Percentiles rank a stretch among this genome's conserved stretches.
These are phyloP conservation scores for Schwanniomyces sp. DNA, from an alignment of 805 yeast species.

Conservation along the genomic window DNA sequence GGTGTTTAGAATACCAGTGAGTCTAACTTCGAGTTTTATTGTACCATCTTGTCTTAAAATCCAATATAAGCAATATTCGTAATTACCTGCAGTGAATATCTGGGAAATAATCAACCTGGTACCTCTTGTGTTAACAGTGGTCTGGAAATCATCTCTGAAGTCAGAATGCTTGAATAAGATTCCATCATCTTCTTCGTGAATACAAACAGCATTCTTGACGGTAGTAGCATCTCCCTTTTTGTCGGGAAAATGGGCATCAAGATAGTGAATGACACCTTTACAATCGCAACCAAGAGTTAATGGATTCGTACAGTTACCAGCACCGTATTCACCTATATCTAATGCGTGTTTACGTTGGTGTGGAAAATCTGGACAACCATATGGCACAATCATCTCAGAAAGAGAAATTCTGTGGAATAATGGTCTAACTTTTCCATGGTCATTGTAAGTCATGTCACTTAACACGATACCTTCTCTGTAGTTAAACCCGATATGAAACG, in stretches of 20 bases:
- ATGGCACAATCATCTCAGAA: constrained; percentile 84
- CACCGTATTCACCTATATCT: constrained; percentile 87
- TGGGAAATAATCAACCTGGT: constrained; percentile 73
- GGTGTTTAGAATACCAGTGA: constrained; percentile 83
- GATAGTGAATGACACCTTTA: constrained; percentile 80
- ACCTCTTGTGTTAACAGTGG: constrained; percentile 74
- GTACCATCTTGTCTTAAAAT: constrained; percentile 82
- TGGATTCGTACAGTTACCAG: constrained; percentile 82
- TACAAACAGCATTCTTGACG: constrained; percentile 75
- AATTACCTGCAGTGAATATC: constrained; percentile 84
- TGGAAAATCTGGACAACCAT: constrained; percentile 76
- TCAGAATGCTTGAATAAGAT: constrained; percentile 79
- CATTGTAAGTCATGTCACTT: constrained; percentile 71
- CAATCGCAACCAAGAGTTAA: constrained; percentile 80
- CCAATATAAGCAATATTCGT: constrained; percentile 85
- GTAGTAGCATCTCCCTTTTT: constrained; percentile 69
- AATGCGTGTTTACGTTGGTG: constrained; percentile 85
- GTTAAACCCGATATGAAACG: constrained; percentile 79
- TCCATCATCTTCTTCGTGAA: constrained; percentile 86
- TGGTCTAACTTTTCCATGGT: constrained; percentile 71
- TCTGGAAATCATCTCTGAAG: constrained; percentile 76
- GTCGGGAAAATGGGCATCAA: constrained; percentile 75
- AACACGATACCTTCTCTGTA: constrained; percentile 83
- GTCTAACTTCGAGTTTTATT: constrained; percentile 73
- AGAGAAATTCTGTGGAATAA: constrained; percentile 77